Evolutionary conservation across 1,284 basidiomycete genomes (phyloP).

Genomic region (Leccinum holopus): DNA sequence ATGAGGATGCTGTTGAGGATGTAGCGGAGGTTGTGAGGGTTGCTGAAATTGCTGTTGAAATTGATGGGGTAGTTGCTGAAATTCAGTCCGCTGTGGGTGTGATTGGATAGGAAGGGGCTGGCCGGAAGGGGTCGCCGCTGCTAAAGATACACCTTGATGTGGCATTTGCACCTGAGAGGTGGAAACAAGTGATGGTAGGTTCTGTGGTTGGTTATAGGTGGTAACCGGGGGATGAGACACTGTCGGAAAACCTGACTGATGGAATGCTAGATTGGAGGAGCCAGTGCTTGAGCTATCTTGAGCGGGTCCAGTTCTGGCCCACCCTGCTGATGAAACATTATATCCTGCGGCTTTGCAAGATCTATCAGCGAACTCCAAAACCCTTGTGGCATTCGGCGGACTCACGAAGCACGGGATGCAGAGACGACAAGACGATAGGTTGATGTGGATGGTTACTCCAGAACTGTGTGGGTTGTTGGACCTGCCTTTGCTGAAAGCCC

Average conservation of each 20-base stretch:
- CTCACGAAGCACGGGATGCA: constrained; percentile 14
- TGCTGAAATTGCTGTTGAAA: constrained; percentile 5
- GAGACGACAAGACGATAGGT: neutral
- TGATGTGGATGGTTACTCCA: constrained; percentile 17
- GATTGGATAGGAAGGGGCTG: neutral
- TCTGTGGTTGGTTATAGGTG: constrained; percentile 7
- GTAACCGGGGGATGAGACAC: constrained; percentile 3
- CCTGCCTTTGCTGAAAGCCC: constrained; percentile 6
- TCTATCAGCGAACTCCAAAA: constrained; percentile 4
- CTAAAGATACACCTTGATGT: constrained; percentile 4
- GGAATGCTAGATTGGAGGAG: constrained; percentile 2
- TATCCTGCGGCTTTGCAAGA: constrained; percentile 6
- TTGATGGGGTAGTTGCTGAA: constrained; percentile 1
- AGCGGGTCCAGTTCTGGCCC: neutral
- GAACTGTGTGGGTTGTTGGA: constrained; percentile 12
- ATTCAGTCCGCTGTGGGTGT: neutral
- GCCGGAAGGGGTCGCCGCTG: neutral
- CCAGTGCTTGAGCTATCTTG: neutral
- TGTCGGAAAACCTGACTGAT: neutral
- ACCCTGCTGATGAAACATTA: constrained; percentile 4
- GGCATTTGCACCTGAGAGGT: constrained; percentile 12
- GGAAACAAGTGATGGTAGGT: neutral
- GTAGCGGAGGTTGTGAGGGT: neutral
- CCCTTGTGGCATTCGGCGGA: neutral
- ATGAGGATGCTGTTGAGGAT: neutral